Evolutionary conservation across 768 basidiomycete genomes (phyloP), one percentile per base, ranked within the genome.

Genomic region (Boletales sp.): DNA sequence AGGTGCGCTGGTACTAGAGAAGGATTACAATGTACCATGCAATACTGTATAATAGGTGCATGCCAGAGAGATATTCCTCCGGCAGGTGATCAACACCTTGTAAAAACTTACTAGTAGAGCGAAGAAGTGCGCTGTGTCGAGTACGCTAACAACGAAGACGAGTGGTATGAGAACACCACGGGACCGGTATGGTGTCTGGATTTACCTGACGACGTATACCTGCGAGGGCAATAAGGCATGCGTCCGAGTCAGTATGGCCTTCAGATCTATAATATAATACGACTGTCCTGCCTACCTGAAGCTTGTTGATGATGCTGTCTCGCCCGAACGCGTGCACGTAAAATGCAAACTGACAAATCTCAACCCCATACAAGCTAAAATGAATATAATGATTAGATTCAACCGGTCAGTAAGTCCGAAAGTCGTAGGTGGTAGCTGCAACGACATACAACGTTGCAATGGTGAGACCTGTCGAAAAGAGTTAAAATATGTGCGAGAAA

Each of bases 291-390:
- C 62, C 49, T 7, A 62, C 62, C 50, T 48, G 18, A 12, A 14
- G 6, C 42, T 49, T 64, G 7, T 62, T 9, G 61, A 11, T 4
- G 29, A 38, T 10, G 24, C 8, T 17, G 30, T 64, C 62, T 13
- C 11, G 40, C 2, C 57, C 57, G 51, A 64, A 64, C 0, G 45
- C 41, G 36, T 29, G 35, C 13, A 56, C 13, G 39, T 64, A 64
- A 34, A 55, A 58, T 12, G 50, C 24, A 45, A 52, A 52, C 50
- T 63, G 62, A 13, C 59, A 45, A 27, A 58, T 8, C 12, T 47
- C 48, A 10, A 45, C 50, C 1, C 62, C 62, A 32, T 63, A 58
- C 30, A 64, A 47, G 12, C 62, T 63, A 29, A 43, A 19, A 37
- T 15, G 6, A 11, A 27, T 27, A 21, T n/a, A 13, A 4, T 9